Conservation (phyloP, 768 basidiomycete species). For the Calocybe gangraenosa region DNA sequence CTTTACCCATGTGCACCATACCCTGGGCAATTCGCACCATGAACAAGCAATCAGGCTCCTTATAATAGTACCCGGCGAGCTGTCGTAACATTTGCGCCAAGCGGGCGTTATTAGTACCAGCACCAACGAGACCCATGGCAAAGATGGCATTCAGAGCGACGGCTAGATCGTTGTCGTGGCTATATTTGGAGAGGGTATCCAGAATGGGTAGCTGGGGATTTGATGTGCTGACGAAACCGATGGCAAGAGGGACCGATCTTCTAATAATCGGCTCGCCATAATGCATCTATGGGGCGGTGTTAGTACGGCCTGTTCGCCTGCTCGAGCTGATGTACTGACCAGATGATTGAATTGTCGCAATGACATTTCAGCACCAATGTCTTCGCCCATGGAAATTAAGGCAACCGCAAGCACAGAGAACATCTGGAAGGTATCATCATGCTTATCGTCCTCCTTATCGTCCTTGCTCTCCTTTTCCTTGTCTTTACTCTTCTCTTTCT, state of each 20-base stretch:
- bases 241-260: conserved; percentile 89
- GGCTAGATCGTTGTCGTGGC: conserved; percentile 96
- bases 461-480: conserved; percentile 51
- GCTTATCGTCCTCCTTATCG: conserved; percentile 44
- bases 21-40: conserved; percentile 96
- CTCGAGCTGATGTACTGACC: conserved; percentile 38
- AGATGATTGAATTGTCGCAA: conserved; percentile 95
- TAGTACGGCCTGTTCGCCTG: conserved; percentile 7
- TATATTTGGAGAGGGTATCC: conserved; percentile 97
- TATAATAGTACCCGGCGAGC: conserved; percentile 96
- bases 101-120: conserved; percentile 98
- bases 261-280: conserved; percentile 94
- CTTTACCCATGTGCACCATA: conserved; percentile 99
- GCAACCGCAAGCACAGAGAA: conserved; percentile 94
- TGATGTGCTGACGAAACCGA: conserved; percentile 91
- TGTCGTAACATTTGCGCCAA: conserved; percentile 97
- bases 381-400: conserved; percentile 96
- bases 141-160: conserved; percentile 98
- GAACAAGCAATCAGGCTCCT: conserved; percentile 95
- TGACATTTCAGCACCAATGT: conserved; percentile 97
- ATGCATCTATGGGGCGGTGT: conserved; percentile 70
- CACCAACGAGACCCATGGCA: conserved; percentile 97
- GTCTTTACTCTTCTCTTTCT: conserved; percentile 34
- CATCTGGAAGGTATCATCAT: conserved; percentile 81
- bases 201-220: conserved; percentile 94